Percentiles rank a stretch among this genome's conserved stretches.
Conservation (phyloP, 2,329 filamentous ascomycete species). For the Knufia petricola region DNA sequence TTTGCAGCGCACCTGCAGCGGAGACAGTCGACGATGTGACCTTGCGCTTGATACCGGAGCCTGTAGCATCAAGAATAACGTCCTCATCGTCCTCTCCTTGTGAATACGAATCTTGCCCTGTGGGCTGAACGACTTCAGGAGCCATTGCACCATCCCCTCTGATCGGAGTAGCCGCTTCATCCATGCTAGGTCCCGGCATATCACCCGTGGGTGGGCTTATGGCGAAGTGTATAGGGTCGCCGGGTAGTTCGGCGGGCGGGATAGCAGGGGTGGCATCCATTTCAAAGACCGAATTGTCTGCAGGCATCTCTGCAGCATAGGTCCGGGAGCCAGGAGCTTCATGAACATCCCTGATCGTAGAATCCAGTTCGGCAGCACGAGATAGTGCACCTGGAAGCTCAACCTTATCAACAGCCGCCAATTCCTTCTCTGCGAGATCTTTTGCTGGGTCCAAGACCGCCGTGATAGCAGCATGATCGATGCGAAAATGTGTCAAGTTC, state of each 20-base stretch:
- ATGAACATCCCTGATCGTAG: conserved; percentile 18
- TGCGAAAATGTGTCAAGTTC: conserved; percentile 44
- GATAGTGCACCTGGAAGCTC: conserved; percentile 17
- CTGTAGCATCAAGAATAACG: conserved; percentile 17
- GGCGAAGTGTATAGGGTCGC: conserved; percentile 28
- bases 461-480: conserved; percentile 47
- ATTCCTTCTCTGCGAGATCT: conserved; percentile 15
- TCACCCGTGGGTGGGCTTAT: conserved; percentile 29
- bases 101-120: background rate
- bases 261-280: conserved; percentile 28
- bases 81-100: conserved; percentile 4
- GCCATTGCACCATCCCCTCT: conserved; percentile 22
- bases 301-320: conserved; percentile 28
- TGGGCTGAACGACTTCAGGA: conserved; percentile 15
- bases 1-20: background rate
- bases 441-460: conserved; percentile 28
- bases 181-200: conserved; percentile 22
- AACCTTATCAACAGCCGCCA: conserved; percentile 21
- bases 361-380: conserved; percentile 24
- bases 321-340: conserved; percentile 17
- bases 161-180: conserved; percentile 16
- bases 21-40: background rate
- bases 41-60: conserved; percentile 9
- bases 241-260: conserved; percentile 30
- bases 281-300: conserved; percentile 29